Evolutionary conservation across 148 eudicot species (phyloP).

Genomic region (Rhododendron molle): DNA sequence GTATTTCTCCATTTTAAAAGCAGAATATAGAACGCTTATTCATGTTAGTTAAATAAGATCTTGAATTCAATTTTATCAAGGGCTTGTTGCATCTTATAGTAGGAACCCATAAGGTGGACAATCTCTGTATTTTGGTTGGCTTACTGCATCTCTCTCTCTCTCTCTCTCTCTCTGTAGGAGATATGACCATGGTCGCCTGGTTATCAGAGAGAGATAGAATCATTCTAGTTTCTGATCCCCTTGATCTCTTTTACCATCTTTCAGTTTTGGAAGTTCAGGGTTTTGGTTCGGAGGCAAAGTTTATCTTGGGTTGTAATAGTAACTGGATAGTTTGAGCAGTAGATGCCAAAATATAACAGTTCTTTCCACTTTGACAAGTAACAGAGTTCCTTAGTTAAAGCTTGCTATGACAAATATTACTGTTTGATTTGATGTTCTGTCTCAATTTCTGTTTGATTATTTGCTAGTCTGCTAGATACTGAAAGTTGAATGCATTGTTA

Average conservation of each 20-base stretch:
- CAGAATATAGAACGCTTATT: neutral
- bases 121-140: neutral
- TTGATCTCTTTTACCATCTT: neutral
- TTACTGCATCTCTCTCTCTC: neutral
- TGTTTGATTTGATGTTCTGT: neutral
- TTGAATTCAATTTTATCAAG: neutral
- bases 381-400: neutral
- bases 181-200: neutral
- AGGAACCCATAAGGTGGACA: neutral
- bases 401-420: neutral
- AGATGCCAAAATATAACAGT: neutral
- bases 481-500: neutral
- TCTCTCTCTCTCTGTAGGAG: neutral
- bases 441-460: neutral
- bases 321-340: neutral
- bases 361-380: neutral
- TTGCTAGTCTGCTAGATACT: neutral
- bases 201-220: neutral
- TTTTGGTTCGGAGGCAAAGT: neutral
- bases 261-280: neutral
- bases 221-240: too few species aligned
- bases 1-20: neutral
- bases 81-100: neutral
- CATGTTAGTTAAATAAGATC: neutral
- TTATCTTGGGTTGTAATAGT: neutral